These are phyloP conservation scores for Neurospora sp. DNA, from an alignment of 2,329 filamentous ascomycete genomes.

Conservation along the genomic window DNA sequence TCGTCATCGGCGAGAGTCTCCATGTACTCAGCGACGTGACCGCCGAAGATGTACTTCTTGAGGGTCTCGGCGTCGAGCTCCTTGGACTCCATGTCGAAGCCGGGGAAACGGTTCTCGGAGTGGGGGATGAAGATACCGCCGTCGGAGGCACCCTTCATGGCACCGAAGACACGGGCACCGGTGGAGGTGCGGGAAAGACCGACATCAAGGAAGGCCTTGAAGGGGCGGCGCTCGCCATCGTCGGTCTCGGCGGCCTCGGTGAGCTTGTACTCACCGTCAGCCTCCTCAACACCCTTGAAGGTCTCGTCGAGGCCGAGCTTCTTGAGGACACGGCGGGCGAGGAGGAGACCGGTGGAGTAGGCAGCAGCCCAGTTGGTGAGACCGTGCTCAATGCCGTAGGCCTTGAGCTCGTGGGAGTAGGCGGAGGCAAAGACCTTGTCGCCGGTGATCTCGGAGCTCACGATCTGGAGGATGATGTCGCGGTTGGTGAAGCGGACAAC, in stretches of 20 bases:
- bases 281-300: conserved; percentile 94
- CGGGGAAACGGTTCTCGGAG: conserved; percentile 99
- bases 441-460: conserved; percentile 89
- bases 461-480: conserved; percentile 97
- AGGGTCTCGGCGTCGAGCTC: conserved; percentile 95
- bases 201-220: conserved; percentile 98
- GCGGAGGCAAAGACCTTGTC: conserved; percentile 93
- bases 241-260: conserved; percentile 90
- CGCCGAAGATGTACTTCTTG: conserved; percentile 98
- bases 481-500: conserved; percentile 99
- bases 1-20: conserved; percentile 98
- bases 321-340: conserved; percentile 91
- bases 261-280: conserved; percentile 89
- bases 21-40: conserved; percentile 99
- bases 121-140: conserved; percentile 95
- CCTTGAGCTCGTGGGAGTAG: conserved; percentile 95
- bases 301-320: conserved; percentile 93
- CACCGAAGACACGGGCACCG: conserved; percentile 96
- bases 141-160: conserved; percentile 99
- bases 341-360: conserved; percentile 91
- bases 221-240: conserved; percentile 89
- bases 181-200: conserved; percentile 96
- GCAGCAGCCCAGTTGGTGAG: conserved; percentile 99
- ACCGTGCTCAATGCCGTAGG: conserved; percentile 96
- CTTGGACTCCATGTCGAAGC: conserved; percentile 94